Conservation (phyloP, 2,329 filamentous ascomycete genomes). For the Fusarium neocosmosporiellum region DNA sequence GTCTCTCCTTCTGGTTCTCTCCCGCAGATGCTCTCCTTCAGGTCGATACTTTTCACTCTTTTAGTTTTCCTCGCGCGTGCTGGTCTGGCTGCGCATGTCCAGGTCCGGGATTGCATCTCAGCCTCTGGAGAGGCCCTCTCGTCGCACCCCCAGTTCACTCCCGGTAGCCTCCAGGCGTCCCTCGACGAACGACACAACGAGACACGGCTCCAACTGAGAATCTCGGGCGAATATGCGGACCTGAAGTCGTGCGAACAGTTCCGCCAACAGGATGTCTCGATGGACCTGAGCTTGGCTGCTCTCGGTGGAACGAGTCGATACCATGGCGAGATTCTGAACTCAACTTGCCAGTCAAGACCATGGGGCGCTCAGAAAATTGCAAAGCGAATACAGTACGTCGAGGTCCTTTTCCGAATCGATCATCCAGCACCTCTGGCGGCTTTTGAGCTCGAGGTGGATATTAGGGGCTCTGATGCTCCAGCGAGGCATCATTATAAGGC, state of each 20-base stretch:
- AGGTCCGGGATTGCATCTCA: slow-evolving; percentile 25
- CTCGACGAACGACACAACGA: slow-evolving; percentile 8
- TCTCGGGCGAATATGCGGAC: background rate
- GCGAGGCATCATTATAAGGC: slow-evolving; percentile 40
- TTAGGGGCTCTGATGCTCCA: slow-evolving; percentile 65
- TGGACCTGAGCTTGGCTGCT: slow-evolving; percentile 22
- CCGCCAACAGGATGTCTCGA: slow-evolving; percentile 16
- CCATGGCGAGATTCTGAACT: slow-evolving; percentile 24
- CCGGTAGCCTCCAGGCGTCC: background rate
- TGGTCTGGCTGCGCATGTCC: slow-evolving; percentile 26
- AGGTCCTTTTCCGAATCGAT: slow-evolving; percentile 44
- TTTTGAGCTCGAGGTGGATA: slow-evolving; percentile 27
- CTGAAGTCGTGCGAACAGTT: slow-evolving; percentile 7
- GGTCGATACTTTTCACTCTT: background rate
- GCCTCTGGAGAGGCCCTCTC: slow-evolving; percentile 12
- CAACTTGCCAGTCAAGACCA: slow-evolving; percentile 14
- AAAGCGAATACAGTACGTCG: background rate
- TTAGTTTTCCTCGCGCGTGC: background rate
- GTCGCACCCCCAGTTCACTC: slow-evolving; percentile 6
- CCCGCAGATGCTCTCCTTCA: slow-evolving; percentile 13
- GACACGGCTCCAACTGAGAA: slow-evolving; percentile 5
- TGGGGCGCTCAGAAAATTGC: background rate
- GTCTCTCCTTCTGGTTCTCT: background rate
- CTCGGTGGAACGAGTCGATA: slow-evolving; percentile 33
- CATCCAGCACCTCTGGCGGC: slow-evolving; percentile 28